These are phyloP conservation scores for Fusarium succisae DNA, from an alignment of 2,329 filamentous ascomycete genomes.

Conservation along the genomic window DNA sequence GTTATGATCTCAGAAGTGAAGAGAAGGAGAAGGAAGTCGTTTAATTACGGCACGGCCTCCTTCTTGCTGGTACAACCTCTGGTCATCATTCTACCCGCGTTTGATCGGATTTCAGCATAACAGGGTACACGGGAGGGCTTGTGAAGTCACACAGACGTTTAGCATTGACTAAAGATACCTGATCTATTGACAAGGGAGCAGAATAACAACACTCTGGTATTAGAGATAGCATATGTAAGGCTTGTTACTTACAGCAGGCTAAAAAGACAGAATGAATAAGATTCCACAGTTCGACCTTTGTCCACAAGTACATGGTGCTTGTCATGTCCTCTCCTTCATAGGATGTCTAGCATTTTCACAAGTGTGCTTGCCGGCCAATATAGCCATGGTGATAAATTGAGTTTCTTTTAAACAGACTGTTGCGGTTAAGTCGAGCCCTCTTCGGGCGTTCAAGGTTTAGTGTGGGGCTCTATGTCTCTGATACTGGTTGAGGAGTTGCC, in stretches of 20 bases:
- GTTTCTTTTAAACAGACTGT: neutral
- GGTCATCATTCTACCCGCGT: neutral
- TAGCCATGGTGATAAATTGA: neutral
- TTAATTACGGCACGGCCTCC: neutral
- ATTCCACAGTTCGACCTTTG: neutral
- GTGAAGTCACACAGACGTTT: neutral
- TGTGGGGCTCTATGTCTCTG: neutral
- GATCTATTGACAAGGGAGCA: neutral
- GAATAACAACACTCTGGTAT: neutral
- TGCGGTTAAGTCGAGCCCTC: neutral
- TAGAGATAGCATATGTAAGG: slow-evolving; percentile 5
- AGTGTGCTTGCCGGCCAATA: neutral
- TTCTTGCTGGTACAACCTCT: neutral
- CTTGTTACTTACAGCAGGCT: neutral
- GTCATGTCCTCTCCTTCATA: neutral
- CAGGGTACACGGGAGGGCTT: neutral
- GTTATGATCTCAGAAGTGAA: slow-evolving; percentile 34
- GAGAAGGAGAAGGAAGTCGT: slow-evolving; percentile 21
- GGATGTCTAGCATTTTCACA: neutral
- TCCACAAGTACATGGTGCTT: neutral
- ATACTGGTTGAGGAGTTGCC: neutral
- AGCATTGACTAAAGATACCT: neutral
- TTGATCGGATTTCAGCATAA: neutral
- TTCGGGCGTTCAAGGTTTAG: neutral
- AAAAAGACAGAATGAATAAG: slow-evolving; percentile 8